These are phyloP conservation scores for Backusella liffmaniae DNA, from an alignment of 192 early-diverging fungal genomes.

Conservation along the genomic window DNA sequence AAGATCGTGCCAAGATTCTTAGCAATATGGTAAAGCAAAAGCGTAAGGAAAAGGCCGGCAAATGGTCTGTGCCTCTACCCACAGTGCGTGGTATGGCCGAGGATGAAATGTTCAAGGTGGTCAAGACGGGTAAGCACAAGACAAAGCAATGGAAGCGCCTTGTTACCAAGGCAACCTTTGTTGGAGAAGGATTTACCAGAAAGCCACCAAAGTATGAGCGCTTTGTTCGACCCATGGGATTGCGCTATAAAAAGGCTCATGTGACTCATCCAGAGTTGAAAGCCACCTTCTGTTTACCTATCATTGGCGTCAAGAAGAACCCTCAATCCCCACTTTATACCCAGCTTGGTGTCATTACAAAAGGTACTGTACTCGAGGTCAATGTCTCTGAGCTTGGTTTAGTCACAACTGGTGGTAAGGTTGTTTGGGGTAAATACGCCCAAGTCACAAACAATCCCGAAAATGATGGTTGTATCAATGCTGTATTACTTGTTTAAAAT, in stretches of 20 bases:
- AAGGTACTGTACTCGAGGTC: constrained; percentile 96
- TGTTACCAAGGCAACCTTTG: constrained; percentile 99
- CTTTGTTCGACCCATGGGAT: constrained; percentile 95
- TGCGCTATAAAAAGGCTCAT: constrained; percentile 98
- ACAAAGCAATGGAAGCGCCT: constrained; percentile 98
- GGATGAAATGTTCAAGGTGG: constrained; percentile 98
- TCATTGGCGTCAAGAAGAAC: constrained; percentile 99
- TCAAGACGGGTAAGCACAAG: constrained; percentile 92
- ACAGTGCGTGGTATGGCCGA: constrained; percentile 99
- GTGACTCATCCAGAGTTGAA: constrained; percentile 98
- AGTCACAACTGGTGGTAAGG: constrained; percentile 95
- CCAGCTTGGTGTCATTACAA: constrained; percentile 96
- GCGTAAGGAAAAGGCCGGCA: constrained; percentile 99
- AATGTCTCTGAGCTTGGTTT: constrained; percentile 88
- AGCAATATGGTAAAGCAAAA: constrained; percentile 99
- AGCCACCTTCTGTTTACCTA: constrained; percentile 96
- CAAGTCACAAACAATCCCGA: constrained; percentile 95
- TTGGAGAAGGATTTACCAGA: constrained; percentile 96
- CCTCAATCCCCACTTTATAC: constrained; percentile 95
- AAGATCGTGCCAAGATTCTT: constrained; percentile 94
- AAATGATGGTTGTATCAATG: constrained; percentile 20
- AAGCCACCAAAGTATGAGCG: constrained; percentile 99
- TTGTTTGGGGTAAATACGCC: constrained; percentile 97
- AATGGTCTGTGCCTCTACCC: constrained; percentile 96
- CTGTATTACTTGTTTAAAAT: constrained; percentile 20